Evolutionary conservation across 208 protist genomes (phyloP), one percentile per base, ranked within the genome.

Genomic region (Trichomonas gallinae): DNA sequence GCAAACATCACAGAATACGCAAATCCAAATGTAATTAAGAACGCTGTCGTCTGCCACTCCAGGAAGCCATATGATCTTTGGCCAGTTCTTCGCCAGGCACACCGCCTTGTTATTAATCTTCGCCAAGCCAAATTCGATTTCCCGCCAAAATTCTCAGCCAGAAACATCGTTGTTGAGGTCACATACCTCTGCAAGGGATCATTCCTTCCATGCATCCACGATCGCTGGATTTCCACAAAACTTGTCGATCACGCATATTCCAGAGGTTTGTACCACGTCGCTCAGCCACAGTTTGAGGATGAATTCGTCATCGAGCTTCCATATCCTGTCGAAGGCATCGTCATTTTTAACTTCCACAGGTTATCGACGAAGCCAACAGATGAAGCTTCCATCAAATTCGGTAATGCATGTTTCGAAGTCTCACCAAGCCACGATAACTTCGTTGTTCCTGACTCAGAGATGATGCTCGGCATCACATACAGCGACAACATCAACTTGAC

Each of bases 251-350:
- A 34, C 17, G 40, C 15, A 34, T 48, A 26, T 17, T 93, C 87
- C 48, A 48, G 87, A 51, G 42, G 87, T 23, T 51, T 51, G 3
- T 93, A 93, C 46, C 87, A 93, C 45, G 87, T 48, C 31, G 38
- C 42, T 34, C 4, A 23, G 17, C 87, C 87, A 51, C 17, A 48
- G 26, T 93, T 51, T 38, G 87, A 93, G 0, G 87, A 93, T 93
- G 87, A 93, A 51, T 93, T 93, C n/a, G 31, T 93, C 4, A 93
- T 93, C 45, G 87, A 93, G 42, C 44, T 93, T 48, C 87, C 87
- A 93, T 72, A 72, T 72, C 58, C 58, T 31, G 58, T 72, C 26
- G 58, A 72, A 72, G 58, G 58, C 21, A 8, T 72, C 21, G 44
- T 93, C 51, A 8, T 26, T 8, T 48, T 93, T 44, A 51, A 34